A percentile compares a stretch with the other conserved stretches of the same genome.
These are phyloP conservation scores for Pythium brachiatum DNA, from an alignment of 352 stramenopile species.

Conservation along the genomic window DNA sequence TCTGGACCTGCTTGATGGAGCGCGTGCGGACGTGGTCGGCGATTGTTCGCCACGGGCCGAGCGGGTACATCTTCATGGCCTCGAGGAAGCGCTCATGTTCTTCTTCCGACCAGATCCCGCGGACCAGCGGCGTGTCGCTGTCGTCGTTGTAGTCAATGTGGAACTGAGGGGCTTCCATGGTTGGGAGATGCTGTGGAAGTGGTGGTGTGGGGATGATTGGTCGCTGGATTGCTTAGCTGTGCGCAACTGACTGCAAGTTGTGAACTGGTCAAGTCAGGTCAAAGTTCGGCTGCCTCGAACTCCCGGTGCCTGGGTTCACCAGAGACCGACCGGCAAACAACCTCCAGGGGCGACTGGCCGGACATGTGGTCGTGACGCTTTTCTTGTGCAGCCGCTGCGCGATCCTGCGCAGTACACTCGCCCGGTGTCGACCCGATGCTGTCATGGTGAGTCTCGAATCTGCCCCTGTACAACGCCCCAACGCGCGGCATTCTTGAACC, in stretches of 20 bases:
- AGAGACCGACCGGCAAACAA: too few species aligned
- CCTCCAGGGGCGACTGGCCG: background rate
- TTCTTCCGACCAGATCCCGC: slow-evolving; percentile 67
- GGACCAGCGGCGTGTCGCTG: slow-evolving; percentile 37
- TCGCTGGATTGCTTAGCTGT: slow-evolving; percentile 1
- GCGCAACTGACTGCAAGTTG: slow-evolving; percentile 11
- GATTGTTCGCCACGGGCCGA: slow-evolving; percentile 72
- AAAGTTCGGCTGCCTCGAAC: too few species aligned
- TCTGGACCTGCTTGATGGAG: slow-evolving; percentile 83
- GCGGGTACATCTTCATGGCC: slow-evolving; percentile 78
- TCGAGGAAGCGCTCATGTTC: slow-evolving; percentile 84
- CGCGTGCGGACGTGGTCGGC: slow-evolving; percentile 72
- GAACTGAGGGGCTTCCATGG: slow-evolving; percentile 16
- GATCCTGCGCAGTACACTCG: slow-evolving; percentile 1
- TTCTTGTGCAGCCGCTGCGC: slow-evolving; percentile 2
- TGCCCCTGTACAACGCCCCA: background rate
- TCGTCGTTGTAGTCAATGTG: slow-evolving; percentile 16
- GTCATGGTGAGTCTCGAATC: slow-evolving; percentile 1
- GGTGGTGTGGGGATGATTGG: background rate
- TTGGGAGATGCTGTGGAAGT: background rate
- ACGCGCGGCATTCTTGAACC: slow-evolving; percentile 2
- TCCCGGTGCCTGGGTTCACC: too few species aligned
- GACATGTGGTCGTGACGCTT: slow-evolving; percentile 5
- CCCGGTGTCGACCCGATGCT: background rate
- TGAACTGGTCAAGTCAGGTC: slow-evolving; percentile 6